Conservation (phyloP, 192 early-diverging fungal species). For the Pecoramyces ruminantium region DNA sequence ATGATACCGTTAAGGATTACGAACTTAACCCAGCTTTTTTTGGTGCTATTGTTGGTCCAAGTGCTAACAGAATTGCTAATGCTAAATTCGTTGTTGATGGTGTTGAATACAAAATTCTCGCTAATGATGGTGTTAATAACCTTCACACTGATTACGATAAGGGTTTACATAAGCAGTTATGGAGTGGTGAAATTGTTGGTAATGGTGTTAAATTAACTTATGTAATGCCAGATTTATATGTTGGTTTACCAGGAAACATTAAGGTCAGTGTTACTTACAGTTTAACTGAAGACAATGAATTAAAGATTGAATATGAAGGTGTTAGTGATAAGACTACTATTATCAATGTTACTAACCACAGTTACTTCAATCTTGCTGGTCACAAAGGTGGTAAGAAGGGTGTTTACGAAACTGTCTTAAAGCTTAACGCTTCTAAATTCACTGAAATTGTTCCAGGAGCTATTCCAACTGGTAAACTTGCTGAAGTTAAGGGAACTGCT, state of each 20-base stretch:
- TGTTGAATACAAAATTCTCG: conserved; percentile 25
- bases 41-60: conserved; percentile 58
- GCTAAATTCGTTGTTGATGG: conserved; percentile 47
- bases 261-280: conserved; percentile 38
- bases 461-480: conserved; percentile 54
- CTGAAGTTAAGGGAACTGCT: conserved; percentile 13
- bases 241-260: conserved; percentile 63
- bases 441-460: conserved; percentile 31
- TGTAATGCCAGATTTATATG: conserved; percentile 50
- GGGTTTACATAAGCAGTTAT: conserved; percentile 57
- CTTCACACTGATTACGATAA: conserved; percentile 57
- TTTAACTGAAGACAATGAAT: background rate
- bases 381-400: conserved; percentile 10
- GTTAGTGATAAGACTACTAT: conserved; percentile 25
- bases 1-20: conserved; percentile 18
- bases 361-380: conserved; percentile 79
- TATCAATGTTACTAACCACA: conserved; percentile 68
- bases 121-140: conserved; percentile 56
- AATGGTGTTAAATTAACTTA: conserved; percentile 30
- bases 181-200: conserved; percentile 20
- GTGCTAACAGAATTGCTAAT: conserved; percentile 52
- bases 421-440: conserved; percentile 21
- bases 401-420: conserved; percentile 24
- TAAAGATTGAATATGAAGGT: conserved; percentile 2
- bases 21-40: conserved; percentile 46